A percentile compares a stretch with the other conserved stretches of the same genome.
Conservation (phyloP, 768 basidiomycete genomes). For the Boletus huronensis region DNA sequence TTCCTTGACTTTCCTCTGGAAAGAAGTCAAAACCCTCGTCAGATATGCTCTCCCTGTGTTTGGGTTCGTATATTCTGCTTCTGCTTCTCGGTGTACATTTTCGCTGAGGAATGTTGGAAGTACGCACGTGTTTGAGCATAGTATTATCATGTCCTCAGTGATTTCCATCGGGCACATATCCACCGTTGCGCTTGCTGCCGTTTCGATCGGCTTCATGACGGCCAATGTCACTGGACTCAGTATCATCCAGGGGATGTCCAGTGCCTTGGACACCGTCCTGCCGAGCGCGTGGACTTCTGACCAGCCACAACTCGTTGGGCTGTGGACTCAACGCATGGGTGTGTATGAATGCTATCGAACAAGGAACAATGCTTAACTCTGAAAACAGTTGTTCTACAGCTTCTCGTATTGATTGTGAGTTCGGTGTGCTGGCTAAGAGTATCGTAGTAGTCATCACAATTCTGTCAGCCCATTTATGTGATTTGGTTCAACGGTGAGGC, state of each 20-base stretch:
- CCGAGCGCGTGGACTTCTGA: conserved; percentile 93
- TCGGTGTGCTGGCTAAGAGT: not conserved
- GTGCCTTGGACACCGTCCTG: conserved; percentile 88
- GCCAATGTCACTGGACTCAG: conserved; percentile 55
- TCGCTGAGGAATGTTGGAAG: conserved; percentile 25
- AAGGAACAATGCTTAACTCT: not conserved
- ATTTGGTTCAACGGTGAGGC: conserved; percentile 84
- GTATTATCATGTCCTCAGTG: conserved; percentile 79
- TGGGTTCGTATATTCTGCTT: conserved; percentile 44
- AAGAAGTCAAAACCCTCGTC: conserved; percentile 40
- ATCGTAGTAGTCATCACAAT: not conserved
- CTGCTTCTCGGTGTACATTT: not conserved
- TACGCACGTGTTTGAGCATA: conserved; percentile 82
- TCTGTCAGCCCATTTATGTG: conserved; percentile 46
- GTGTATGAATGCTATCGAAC: not conserved
- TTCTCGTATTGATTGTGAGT: conserved; percentile 52
- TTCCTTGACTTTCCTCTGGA: not conserved
- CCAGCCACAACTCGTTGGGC: conserved; percentile 79
- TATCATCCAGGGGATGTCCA: conserved; percentile 78
- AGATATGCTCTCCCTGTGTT: conserved; percentile 74
- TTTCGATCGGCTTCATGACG: conserved; percentile 71
- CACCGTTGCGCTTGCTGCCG: conserved; percentile 84
- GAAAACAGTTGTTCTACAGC: conserved; percentile 16
- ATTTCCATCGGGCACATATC: conserved; percentile 92
- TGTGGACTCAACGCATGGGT: conserved; percentile 92